Evolutionary conservation across 352 stramenopile genomes (phyloP).

Genomic region (Phytophthora tubulina): DNA sequence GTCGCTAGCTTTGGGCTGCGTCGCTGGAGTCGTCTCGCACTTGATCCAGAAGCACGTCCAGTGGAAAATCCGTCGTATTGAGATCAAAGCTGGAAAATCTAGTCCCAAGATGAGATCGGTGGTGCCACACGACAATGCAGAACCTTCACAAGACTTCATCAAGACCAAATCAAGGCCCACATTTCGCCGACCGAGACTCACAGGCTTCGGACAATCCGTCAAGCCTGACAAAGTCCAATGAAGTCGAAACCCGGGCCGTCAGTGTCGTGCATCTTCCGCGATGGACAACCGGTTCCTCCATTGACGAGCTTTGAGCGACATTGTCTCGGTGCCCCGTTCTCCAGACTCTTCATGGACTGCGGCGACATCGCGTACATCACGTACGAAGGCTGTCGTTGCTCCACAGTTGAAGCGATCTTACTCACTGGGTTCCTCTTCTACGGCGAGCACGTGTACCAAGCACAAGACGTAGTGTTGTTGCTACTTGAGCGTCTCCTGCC

Average conservation of each 20-base stretch:
- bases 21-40: conserved; percentile 3
- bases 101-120: no score
- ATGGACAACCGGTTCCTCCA: neutral
- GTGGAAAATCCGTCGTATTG: neutral
- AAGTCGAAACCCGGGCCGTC: neutral
- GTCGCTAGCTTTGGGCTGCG: conserved; percentile 5
- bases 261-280: conserved; percentile 6
- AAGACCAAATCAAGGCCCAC: neutral
- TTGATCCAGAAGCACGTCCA: conserved; percentile 5
- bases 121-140: no score
- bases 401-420: conserved; percentile 18
- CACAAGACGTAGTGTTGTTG: conserved; percentile 26
- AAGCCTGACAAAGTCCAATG: neutral
- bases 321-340: conserved; percentile 22
- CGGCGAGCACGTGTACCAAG: conserved; percentile 31
- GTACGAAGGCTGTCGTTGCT: conserved; percentile 11
- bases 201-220: neutral
- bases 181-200: neutral
- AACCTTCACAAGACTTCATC: neutral
- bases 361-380: conserved; percentile 14
- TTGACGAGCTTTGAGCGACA: conserved; percentile 30
- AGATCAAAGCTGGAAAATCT: neutral
- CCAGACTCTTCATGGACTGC: conserved; percentile 27
- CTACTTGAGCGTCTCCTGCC: conserved; percentile 24
- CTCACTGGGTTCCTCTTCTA: conserved; percentile 32